phyloP scores from a whole-genome alignment of 768 basidiomycete genomes.

The Ramaria sp. region DNA sequence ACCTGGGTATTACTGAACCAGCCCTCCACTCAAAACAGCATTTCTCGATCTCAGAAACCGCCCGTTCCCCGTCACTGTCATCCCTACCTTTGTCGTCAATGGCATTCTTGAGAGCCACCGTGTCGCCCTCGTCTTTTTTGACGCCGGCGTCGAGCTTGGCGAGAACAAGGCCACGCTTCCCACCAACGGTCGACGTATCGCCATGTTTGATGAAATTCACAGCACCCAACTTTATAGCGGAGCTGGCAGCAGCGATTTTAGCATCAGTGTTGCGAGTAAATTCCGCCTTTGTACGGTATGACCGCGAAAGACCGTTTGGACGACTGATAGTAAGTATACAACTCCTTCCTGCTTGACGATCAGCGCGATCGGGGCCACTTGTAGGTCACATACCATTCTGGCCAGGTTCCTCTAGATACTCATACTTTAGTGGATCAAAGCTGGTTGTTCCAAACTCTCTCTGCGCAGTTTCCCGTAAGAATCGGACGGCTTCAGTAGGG shows the following conservation, averaged over 20 bases:
- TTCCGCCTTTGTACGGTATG: constrained; percentile 40
- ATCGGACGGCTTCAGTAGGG: constrained; percentile 18
- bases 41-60: constrained; percentile 36
- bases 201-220: constrained; percentile 45
- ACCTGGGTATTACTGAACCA: constrained; percentile 39
- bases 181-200: constrained; percentile 27
- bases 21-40: constrained; percentile 47
- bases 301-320: constrained; percentile 38
- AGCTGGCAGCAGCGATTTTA: constrained; percentile 36
- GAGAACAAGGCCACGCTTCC: constrained; percentile 24
- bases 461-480: constrained; percentile 33
- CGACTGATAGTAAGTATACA: constrained; percentile 54
- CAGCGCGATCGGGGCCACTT: constrained; percentile 1
- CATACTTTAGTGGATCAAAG: constrained; percentile 33
- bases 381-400: constrained; percentile 24
- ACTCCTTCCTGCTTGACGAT: constrained; percentile 33
- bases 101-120: background rate
- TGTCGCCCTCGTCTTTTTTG: constrained; percentile 12
- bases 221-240: constrained; percentile 51
- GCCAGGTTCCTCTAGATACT: constrained; percentile 30
- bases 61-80: constrained; percentile 1
- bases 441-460: constrained; percentile 27
- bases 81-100: background rate
- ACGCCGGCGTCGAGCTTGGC: constrained; percentile 20
- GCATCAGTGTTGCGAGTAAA: constrained; percentile 43